Evolutionary conservation across 1,284 basidiomycete species (phyloP), one percentile per base, ranked within the genome.

Genomic region (Pseudozyma sp.): DNA sequence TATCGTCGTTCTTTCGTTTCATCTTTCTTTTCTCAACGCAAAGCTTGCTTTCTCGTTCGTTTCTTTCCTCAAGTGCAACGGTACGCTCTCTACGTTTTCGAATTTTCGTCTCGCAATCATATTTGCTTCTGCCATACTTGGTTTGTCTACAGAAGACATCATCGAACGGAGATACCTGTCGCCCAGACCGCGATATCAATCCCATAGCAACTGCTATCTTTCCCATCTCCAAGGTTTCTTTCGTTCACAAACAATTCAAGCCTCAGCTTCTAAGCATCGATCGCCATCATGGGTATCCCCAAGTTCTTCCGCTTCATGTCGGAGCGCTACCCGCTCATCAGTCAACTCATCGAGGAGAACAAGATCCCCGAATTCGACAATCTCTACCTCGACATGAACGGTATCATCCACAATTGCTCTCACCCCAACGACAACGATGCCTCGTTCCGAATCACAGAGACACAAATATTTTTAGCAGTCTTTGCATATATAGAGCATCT

Each of bases 281-380:
- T 36, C 25, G 52, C 64, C 49, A 67, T 16, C 56, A 66, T 70
- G 75, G 78, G 85, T 77, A 83, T 86, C 52, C 84, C 85, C 49
- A 85, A 89, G 86, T 89, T 88, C 83, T 89, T 89, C 86, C 85
- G 88, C 84, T 88, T 87, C 87, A 87, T 89, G 84, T 88, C 88
- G 79, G 97, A 99, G 88, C 91, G 97, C 76, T 99, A 99, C 85
- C 96, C 97, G 68, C 90, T 99, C 80, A 99, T 96, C 52, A 98
- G 95, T 45, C 96, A 99, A 86, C 89, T 99, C 76, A 97, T 99
- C 80, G 90, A 95, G 86, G 93, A 95, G 88, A 95, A 96, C 87
- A 93, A 93, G 71, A 98, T 98, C 70, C 95, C 95, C 44, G 96
- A 98, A 81, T 89, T 87, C 58, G 86, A 95, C 86, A 93, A 93